phyloP scores from a whole-genome alignment of 176 grass and related monocot species.

The Puccinellia tenuiflora region DNA sequence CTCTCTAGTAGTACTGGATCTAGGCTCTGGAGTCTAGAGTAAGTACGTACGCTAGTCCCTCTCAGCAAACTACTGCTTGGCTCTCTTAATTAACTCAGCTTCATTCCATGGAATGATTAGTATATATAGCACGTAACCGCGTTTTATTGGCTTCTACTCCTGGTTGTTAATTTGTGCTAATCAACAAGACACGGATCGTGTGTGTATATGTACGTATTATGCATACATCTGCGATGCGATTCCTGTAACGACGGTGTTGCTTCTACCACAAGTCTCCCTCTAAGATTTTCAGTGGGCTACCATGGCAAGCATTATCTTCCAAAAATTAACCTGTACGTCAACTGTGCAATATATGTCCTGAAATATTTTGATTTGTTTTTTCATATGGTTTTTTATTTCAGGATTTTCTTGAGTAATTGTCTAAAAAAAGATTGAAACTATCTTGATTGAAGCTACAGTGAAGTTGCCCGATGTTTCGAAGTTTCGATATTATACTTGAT shows the following conservation, averaged over 20 bases:
- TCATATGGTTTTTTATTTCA: too few relatives aligned
- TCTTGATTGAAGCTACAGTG: too few relatives aligned
- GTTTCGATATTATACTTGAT: too few relatives aligned
- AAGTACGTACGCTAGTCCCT: neutral
- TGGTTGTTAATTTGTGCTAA: neutral
- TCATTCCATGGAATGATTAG: neutral
- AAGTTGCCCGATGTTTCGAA: too few relatives aligned
- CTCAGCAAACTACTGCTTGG: slow-evolving; percentile 9
- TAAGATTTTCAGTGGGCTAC: neutral
- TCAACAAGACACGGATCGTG: neutral
- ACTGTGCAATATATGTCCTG: too few relatives aligned
- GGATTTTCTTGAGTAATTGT: too few relatives aligned
- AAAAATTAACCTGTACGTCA: neutral
- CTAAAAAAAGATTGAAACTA: too few relatives aligned
- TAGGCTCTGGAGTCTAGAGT: too few relatives aligned
- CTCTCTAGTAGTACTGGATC: too few relatives aligned
- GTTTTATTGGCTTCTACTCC: neutral
- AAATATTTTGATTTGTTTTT: too few relatives aligned
- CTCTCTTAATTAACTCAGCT: neutral
- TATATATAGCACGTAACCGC: slow-evolving; percentile 27
- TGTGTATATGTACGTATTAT: too few relatives aligned
- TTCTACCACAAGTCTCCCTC: neutral
- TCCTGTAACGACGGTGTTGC: neutral
- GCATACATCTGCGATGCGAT: neutral
- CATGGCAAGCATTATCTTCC: neutral